A percentile compares a stretch with the other conserved stretches of the same genome.
Evolutionary conservation across 2,329 filamentous ascomycete genomes (phyloP).

Genomic region (Aplosporella prunicola): DNA sequence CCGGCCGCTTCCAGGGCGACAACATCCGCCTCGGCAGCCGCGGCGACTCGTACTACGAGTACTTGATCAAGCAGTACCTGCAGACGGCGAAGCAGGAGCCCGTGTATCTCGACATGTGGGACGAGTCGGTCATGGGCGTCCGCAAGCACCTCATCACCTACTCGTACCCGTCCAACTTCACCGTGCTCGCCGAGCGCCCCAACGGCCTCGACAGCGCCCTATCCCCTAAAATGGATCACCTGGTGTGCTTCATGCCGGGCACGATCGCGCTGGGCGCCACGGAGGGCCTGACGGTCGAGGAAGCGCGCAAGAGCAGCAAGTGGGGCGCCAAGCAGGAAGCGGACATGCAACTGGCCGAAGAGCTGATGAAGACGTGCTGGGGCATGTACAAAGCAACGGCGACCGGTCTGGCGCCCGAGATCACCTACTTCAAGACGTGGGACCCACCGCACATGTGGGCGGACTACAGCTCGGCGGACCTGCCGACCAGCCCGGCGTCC

Average conservation of each 20-base stretch:
- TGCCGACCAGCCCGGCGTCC: slow-evolving; percentile 34
- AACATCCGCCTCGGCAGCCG: slow-evolving; percentile 90
- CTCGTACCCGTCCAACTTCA: slow-evolving; percentile 67
- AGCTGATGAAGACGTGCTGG: slow-evolving; percentile 96
- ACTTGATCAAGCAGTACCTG: slow-evolving; percentile 95
- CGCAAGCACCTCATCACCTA: slow-evolving; percentile 91
- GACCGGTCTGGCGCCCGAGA: slow-evolving; percentile 89
- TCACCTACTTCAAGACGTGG: slow-evolving; percentile 77
- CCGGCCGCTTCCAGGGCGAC: slow-evolving; percentile 66
- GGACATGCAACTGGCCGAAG: slow-evolving; percentile 76
- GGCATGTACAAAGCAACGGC: slow-evolving; percentile 88
- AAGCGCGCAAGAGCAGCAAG: slow-evolving; percentile 58
- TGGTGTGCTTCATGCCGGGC: slow-evolving; percentile 95
- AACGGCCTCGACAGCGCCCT: slow-evolving; percentile 57
- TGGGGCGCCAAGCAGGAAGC: slow-evolving; percentile 77
- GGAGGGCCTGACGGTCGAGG: slow-evolving; percentile 61
- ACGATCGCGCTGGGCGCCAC: slow-evolving; percentile 88
- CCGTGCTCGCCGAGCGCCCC: slow-evolving; percentile 82
- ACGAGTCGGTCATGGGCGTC: slow-evolving; percentile 72
- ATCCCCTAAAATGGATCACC: slow-evolving; percentile 91
- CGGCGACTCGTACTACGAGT: slow-evolving; percentile 97
- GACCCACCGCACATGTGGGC: slow-evolving; percentile 56
- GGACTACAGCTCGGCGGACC: slow-evolving; percentile 35
- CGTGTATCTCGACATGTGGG: slow-evolving; percentile 87
- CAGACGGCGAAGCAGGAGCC: slow-evolving; percentile 82